Conservation (phyloP, 2,329 filamentous ascomycete species). For the Penicillium freii region DNA sequence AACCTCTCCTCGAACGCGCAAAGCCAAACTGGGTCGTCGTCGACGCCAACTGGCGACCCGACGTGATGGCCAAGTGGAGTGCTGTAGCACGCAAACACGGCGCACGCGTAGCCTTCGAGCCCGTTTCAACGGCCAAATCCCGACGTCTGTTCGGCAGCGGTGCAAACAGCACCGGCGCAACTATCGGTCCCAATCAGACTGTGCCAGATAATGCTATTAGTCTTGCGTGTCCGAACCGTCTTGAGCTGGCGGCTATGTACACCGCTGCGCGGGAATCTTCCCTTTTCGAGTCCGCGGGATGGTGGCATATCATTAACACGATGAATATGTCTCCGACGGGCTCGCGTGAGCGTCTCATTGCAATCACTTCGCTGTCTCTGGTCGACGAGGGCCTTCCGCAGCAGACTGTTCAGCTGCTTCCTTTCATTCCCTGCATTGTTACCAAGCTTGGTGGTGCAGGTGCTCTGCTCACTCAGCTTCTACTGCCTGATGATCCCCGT, state of each 20-base stretch:
- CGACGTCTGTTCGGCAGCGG: conserved; percentile 59
- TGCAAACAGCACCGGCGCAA: conserved; percentile 20
- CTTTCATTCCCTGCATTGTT: conserved; percentile 79
- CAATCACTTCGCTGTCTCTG: conserved; percentile 64
- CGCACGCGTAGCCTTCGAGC: conserved; percentile 74
- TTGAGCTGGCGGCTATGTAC: conserved; percentile 81
- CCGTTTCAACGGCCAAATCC: conserved; percentile 80
- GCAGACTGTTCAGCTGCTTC: conserved; percentile 78
- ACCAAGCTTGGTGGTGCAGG: conserved; percentile 78
- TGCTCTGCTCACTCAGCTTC: conserved; percentile 70
- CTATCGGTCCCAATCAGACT: conserved; percentile 39
- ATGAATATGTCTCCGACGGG: conserved; percentile 68
- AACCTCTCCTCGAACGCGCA: conserved; percentile 54
- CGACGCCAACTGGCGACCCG: conserved; percentile 79
- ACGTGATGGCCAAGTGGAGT: conserved; percentile 67
- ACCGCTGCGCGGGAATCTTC: conserved; percentile 62
- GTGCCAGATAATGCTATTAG: conserved; percentile 66
- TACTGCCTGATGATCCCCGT: conserved; percentile 65
- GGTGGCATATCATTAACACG: conserved; percentile 78
- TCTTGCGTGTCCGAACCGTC: conserved; percentile 76
- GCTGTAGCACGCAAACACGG: conserved; percentile 55
- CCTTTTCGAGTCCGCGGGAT: conserved; percentile 67
- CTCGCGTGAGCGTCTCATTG: conserved; percentile 68
- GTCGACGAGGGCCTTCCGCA: conserved; percentile 81
- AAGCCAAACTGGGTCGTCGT: conserved; percentile 75